These are phyloP conservation scores for Dovyalis caffra DNA, from an alignment of 345 rosid species.

Conservation along the genomic window DNA sequence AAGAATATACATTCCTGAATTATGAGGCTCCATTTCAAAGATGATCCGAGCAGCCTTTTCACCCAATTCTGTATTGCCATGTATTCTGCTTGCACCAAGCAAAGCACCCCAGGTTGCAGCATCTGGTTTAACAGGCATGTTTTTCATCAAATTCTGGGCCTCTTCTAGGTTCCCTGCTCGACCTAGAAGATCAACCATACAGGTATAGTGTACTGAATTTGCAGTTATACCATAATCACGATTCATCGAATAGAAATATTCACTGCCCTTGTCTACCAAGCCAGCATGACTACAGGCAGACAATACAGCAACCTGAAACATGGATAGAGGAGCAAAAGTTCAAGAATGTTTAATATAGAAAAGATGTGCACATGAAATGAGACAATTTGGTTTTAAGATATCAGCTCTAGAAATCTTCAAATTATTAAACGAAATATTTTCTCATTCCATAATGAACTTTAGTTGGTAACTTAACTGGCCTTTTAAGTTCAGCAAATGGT, in stretches of 20 bases:
- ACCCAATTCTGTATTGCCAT: slow-evolving; percentile 57
- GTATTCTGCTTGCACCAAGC: slow-evolving; percentile 73
- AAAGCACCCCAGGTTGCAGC: slow-evolving; percentile 81
- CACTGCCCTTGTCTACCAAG: slow-evolving; percentile 50
- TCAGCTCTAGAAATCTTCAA: neutral
- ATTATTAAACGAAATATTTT: neutral
- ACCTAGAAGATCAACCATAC: slow-evolving; percentile 77
- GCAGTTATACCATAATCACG: slow-evolving; percentile 51
- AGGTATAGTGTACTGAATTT: slow-evolving; percentile 60
- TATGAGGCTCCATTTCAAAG: slow-evolving; percentile 65
- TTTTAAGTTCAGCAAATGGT: neutral
- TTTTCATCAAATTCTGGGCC: slow-evolving; percentile 51
- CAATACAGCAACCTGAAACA: slow-evolving; percentile 54
- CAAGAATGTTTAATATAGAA: neutral
- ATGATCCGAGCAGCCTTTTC: slow-evolving; percentile 61
- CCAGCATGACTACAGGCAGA: slow-evolving; percentile 77
- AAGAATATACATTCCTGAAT: slow-evolving; percentile 70
- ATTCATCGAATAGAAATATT: slow-evolving; percentile 52
- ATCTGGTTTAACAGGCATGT: slow-evolving; percentile 66
- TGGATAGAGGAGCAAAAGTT: slow-evolving; percentile 9
- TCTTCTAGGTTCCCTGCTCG: slow-evolving; percentile 67
- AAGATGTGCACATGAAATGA: neutral
- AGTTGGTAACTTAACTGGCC: neutral
- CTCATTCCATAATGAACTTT: neutral
- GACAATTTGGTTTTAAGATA: neutral